These are phyloP conservation scores for Aureobasidium namibiae DNA, from an alignment of 2,329 filamentous ascomycete genomes.

Conservation along the genomic window DNA sequence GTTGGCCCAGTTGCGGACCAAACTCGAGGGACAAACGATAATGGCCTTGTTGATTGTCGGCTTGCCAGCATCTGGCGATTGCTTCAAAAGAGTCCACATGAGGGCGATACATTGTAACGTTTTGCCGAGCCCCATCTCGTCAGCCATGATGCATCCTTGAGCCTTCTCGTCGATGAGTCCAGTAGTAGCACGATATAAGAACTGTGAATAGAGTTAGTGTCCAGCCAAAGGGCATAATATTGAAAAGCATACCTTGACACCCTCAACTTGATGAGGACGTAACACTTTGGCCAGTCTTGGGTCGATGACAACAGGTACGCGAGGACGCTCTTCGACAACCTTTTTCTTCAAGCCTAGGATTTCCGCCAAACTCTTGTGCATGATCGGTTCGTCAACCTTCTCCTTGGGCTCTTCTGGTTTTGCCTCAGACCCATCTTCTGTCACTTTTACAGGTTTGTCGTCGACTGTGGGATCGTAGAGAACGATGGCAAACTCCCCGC, in stretches of 20 bases:
- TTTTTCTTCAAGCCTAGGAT: slow-evolving; percentile 92
- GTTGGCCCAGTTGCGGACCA: slow-evolving; percentile 97
- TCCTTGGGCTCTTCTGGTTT: slow-evolving; percentile 39
- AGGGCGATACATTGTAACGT: slow-evolving; percentile 94
- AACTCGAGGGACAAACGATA: slow-evolving; percentile 90
- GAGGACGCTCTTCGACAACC: slow-evolving; percentile 62
- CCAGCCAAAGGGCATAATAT: background rate
- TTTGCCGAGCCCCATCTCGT: slow-evolving; percentile 97
- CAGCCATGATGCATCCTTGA: slow-evolving; percentile 98
- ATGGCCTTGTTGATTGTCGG: slow-evolving; percentile 92
- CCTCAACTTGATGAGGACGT: slow-evolving; percentile 93
- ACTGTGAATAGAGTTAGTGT: slow-evolving; percentile 30
- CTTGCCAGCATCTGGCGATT: slow-evolving; percentile 91
- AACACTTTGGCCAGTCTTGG: slow-evolving; percentile 81
- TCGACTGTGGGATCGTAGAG: slow-evolving; percentile 92
- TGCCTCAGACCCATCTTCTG: slow-evolving; percentile 41
- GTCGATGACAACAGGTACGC: slow-evolving; percentile 96
- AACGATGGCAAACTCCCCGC: slow-evolving; percentile 92
- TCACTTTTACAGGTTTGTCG: slow-evolving; percentile 57
- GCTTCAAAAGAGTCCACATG: slow-evolving; percentile 93
- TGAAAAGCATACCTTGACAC: slow-evolving; percentile 56
- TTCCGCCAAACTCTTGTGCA: slow-evolving; percentile 92
- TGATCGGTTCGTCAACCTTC: slow-evolving; percentile 65
- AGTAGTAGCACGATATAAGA: slow-evolving; percentile 89
- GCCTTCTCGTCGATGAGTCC: slow-evolving; percentile 92